Conservation (phyloP, 176 grass and related monocot genomes). For the Cenchrus americanus region DNA sequence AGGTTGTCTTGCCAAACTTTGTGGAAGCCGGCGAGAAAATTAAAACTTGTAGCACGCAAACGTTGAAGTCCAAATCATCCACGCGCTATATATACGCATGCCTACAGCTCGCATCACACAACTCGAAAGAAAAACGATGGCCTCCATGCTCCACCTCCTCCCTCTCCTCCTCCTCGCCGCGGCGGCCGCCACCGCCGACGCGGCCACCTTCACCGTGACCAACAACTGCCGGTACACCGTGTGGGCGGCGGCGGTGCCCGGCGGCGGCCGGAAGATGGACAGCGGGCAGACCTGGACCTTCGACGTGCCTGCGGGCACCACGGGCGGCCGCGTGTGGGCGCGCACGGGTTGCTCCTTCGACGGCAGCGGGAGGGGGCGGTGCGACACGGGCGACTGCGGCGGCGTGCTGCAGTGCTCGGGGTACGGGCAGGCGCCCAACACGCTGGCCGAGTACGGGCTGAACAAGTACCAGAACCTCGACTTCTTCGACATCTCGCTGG, state of each 20-base stretch:
- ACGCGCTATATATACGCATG: background rate
- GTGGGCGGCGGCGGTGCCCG: slow-evolving; percentile 49
- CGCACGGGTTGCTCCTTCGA: slow-evolving; percentile 61
- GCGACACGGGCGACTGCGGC: slow-evolving; percentile 65
- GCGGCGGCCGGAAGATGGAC: slow-evolving; percentile 47
- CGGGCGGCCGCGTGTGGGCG: slow-evolving; percentile 44
- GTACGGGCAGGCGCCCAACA: slow-evolving; percentile 48
- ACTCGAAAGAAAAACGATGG: background rate
- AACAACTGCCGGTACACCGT: slow-evolving; percentile 63
- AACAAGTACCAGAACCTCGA: slow-evolving; percentile 22
- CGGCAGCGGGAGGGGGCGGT: slow-evolving; percentile 41
- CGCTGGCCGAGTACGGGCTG: slow-evolving; percentile 58
- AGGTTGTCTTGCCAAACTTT: slow-evolving; percentile 21
- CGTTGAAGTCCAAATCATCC: background rate
- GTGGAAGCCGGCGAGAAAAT: background rate
- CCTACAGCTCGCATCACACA: background rate
- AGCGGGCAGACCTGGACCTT: slow-evolving; percentile 45
- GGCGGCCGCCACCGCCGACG: background rate
- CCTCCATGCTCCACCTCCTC: background rate
- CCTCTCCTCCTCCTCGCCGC: background rate
- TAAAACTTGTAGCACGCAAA: background rate
- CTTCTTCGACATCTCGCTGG: slow-evolving; percentile 64
- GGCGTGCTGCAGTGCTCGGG: slow-evolving; percentile 32
- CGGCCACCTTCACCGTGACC: slow-evolving; percentile 43
- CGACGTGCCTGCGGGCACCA: slow-evolving; percentile 33